phyloP scores from a whole-genome alignment of 805 yeast genomes.

The Ascoidea tarda region DNA sequence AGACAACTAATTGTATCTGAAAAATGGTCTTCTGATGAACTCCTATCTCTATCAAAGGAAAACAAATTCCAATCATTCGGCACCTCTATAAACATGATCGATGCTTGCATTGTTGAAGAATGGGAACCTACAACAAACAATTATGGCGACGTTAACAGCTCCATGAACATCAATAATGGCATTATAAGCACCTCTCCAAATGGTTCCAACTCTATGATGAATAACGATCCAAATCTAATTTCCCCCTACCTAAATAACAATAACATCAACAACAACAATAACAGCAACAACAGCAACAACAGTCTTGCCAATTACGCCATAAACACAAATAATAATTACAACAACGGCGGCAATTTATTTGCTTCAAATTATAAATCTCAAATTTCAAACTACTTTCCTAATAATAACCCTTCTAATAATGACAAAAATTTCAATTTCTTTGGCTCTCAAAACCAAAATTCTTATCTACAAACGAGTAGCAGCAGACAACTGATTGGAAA shows the following conservation, averaged over 20 bases:
- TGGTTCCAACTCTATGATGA: no score
- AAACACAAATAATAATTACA: not conserved
- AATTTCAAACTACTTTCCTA: not conserved
- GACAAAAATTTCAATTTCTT: not conserved
- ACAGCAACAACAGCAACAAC: not conserved
- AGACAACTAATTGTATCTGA: constrained; percentile 31
- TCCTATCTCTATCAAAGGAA: constrained; percentile 33
- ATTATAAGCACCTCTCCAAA: no score
- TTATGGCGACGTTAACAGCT: not conserved
- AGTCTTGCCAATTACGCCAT: not conserved
- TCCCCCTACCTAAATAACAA: not conserved
- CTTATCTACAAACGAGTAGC: not conserved
- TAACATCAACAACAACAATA: not conserved
- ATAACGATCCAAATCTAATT: not conserved
- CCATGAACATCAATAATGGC: not conserved
- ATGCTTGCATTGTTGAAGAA: constrained; percentile 40
- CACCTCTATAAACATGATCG: constrained; percentile 47
- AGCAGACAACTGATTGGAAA: not conserved
- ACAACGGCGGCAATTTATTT: not conserved
- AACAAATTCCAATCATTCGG: constrained; percentile 30
- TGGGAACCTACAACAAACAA: constrained; percentile 16
- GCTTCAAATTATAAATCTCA: not conserved
- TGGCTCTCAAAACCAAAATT: not conserved
- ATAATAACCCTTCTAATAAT: not conserved
- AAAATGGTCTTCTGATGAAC: constrained; percentile 43